Evolutionary conservation across 2,329 filamentous ascomycete species (phyloP), one percentile per base, ranked within the genome.

Genomic region (Fusarium tanahbumbuense): DNA sequence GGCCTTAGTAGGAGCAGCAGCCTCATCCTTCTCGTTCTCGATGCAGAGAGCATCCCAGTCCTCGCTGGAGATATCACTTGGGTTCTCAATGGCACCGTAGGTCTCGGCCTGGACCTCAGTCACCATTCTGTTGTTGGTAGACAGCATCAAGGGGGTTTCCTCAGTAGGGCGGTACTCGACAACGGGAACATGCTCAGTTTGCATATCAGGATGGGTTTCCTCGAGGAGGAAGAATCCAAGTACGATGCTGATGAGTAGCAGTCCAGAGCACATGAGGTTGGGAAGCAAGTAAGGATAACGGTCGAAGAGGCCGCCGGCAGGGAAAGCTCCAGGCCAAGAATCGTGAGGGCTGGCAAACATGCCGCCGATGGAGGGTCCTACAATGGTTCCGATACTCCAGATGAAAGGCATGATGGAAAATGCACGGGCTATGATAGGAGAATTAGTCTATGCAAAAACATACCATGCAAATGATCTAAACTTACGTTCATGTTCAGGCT

Each of bases 351-450:
- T 90, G 63, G 94, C 92, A 78, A 97, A 93, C 58, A 91, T 88
- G 34, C 95, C 95, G 63, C 95, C 95, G 70, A 98, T 93, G 8
- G 92, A 92, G 67, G 94, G 92, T 0, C 94, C 94, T 56, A 97
- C 86, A 69, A 97, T 97, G 12, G 93, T 97, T 25, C 94, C 94
- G 55, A 97, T 90, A 48, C 88, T 91, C 94, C 94, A 98, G 10
- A 97, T 92, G 76, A 97, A 97, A 1, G 94, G 94, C 93, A 98
- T 97, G 46, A 97, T 88, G 4, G 93, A 90, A 78, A 94, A 97
- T 28, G 94, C 94, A 67, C 91, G 89, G 62, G 93, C 92, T 93
- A 73, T 67, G 6, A 34, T 55, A 30, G 28, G 53, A 37, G 25
- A 40, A 44, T 64, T 52, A 71, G 64, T 40, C 9, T 30, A 42